Conservation (phyloP, 2,329 filamentous ascomycete genomes). For the Thelonectria olida region DNA sequence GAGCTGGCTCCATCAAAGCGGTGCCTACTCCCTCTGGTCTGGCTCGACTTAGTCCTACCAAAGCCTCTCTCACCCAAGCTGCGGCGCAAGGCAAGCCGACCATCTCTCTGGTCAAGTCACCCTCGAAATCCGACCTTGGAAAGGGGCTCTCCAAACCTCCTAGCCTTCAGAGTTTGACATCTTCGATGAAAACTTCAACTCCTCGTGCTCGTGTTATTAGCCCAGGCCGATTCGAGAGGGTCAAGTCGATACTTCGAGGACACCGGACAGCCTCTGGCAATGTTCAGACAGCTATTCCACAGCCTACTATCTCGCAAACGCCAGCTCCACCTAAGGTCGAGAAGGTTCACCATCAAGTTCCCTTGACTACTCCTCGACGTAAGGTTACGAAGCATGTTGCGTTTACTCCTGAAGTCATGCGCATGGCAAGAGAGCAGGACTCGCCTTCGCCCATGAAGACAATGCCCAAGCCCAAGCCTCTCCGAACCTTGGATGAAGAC, state of each 20-base stretch:
- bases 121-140: constrained; percentile 56
- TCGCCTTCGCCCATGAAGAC: constrained; percentile 68
- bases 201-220: constrained; percentile 53
- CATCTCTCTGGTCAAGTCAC: constrained; percentile 48
- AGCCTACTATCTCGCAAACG: constrained; percentile 56
- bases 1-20: constrained; percentile 38
- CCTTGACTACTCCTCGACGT: constrained; percentile 73
- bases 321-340: constrained; percentile 56
- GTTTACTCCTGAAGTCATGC: constrained; percentile 78
- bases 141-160: constrained; percentile 58
- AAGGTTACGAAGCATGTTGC: constrained; percentile 78
- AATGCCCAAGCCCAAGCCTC: constrained; percentile 54
- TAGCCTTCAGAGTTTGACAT: constrained; percentile 57
- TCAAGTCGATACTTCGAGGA: constrained; percentile 66
- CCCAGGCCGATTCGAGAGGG: constrained; percentile 61
- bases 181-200: constrained; percentile 44
- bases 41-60: constrained; percentile 78
- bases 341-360: constrained; percentile 61
- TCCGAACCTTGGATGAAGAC: constrained; percentile 34
- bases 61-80: constrained; percentile 72
- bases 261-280: constrained; percentile 49
- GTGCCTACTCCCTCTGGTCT: constrained; percentile 58
- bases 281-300: constrained; percentile 58
- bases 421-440: constrained; percentile 50
- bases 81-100: constrained; percentile 40